phyloP scores from a whole-genome alignment of 2,329 filamentous ascomycete genomes.

The Endocalyx cinctus region DNA sequence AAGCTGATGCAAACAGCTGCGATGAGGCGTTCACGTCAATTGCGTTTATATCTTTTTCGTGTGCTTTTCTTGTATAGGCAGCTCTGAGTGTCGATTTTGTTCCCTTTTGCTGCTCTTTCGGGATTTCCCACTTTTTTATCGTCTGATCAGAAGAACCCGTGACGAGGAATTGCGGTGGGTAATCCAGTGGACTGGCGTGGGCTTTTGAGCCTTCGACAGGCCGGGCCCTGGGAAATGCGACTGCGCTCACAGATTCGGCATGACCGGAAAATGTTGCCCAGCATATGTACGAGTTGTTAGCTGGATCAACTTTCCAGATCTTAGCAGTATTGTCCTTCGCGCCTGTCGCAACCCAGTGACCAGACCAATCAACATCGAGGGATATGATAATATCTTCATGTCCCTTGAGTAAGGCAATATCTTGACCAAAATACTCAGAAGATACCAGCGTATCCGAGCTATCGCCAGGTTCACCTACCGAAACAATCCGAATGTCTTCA shows the following conservation, averaged over 20 bases:
- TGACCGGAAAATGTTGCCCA: slow-evolving; percentile 84
- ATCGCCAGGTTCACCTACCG: slow-evolving; percentile 46
- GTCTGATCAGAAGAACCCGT: slow-evolving; percentile 96
- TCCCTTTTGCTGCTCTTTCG: slow-evolving; percentile 43
- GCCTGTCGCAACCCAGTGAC: slow-evolving; percentile 91
- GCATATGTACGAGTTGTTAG: slow-evolving; percentile 70
- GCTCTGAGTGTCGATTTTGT: slow-evolving; percentile 58
- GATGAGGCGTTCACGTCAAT: slow-evolving; percentile 72
- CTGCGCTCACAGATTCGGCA: slow-evolving; percentile 87
- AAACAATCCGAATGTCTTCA: slow-evolving; percentile 86
- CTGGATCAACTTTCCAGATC: slow-evolving; percentile 81
- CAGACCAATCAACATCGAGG: slow-evolving; percentile 92
- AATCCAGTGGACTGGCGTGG: slow-evolving; percentile 65
- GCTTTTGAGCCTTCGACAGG: slow-evolving; percentile 67
- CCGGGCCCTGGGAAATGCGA: slow-evolving; percentile 69
- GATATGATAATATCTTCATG: slow-evolving; percentile 96
- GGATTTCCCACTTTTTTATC: slow-evolving; percentile 88
- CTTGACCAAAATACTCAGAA: slow-evolving; percentile 75
- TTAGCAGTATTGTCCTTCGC: slow-evolving; percentile 95
- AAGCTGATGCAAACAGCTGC: slow-evolving; percentile 89
- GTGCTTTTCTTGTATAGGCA: slow-evolving; percentile 85
- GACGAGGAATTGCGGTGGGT: slow-evolving; percentile 79
- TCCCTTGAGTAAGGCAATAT: slow-evolving; percentile 79
- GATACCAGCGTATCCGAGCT: slow-evolving; percentile 24
- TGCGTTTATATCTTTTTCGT: slow-evolving; percentile 98